Evolutionary conservation across 2,329 filamentous ascomycete genomes (phyloP), one percentile per base, ranked within the genome.

Genomic region (Colletotrichum cereale): DNA sequence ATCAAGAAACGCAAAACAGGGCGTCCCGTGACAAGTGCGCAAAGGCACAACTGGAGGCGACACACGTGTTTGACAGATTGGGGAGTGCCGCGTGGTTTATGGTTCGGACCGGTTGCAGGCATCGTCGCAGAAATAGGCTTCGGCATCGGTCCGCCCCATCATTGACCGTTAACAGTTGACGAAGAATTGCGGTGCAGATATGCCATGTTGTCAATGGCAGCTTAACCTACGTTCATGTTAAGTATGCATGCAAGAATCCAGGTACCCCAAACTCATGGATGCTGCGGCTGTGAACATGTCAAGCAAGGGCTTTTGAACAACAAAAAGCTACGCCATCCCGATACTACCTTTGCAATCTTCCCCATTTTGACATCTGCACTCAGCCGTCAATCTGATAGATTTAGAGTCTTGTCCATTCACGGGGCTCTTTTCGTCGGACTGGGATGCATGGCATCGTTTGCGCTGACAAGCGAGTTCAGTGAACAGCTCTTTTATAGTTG

Each of bases 101-200:
- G 40, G 2, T 40, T 70, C 67, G 62, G 67, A 42, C 62, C 67
- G 67, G 64, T 57, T n/a, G n/a, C n/a, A n/a, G n/a, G 24, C 47
- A 36, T 53, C 26, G 38, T 31, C 47, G 55, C 67, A 47, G 26
- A 34, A 36, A 31, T 24, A 24, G 47, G n/a, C 16, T 36, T 4
- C 8, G 38, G 2, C 24, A 31, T 70, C 67, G 62, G 62, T 61
- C 67, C 67, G 67, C 38, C 16, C 8, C 6, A 2, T 26, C 24
- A 48, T 26, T 16, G 10, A 48, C 12, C 24, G 47, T 5, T 50
- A 16, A 3, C 12, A 18, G 24, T 10, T 26, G 29, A 36, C 18
- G 6, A 4, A 55, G 18, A 21, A 5, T 14, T 53, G 29, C 18
- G 10, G 2, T 21, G 14, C 3, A 7, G 14, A 48, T 11, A 10